Evolutionary conservation across 495 filamentous ascomycete species (phyloP).

Genomic region (Penicillium atrosanguineum): DNA sequence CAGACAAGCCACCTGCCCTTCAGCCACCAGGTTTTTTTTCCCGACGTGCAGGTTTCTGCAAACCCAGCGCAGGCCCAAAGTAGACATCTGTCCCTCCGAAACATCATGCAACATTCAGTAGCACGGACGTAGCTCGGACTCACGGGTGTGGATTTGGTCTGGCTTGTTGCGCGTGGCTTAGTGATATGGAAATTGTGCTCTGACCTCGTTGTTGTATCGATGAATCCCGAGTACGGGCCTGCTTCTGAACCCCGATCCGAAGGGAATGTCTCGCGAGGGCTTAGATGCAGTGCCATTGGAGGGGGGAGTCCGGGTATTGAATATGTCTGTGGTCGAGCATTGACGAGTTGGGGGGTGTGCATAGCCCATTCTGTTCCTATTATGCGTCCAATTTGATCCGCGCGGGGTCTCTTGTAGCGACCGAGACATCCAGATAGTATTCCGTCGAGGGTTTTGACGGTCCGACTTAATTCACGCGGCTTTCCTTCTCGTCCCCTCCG

Average conservation of each 20-base stretch:
- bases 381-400: background rate
- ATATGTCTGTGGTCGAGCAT: background rate
- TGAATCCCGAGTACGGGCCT: background rate
- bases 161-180: background rate
- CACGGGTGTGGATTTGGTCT: background rate
- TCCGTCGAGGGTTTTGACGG: background rate
- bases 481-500: conserved; percentile 21
- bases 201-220: background rate
- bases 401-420: background rate
- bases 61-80: background rate
- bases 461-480: conserved; percentile 7
- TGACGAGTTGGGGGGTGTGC: background rate
- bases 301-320: background rate
- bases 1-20: conserved; percentile 36
- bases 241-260: conserved; percentile 2
- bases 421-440: background rate
- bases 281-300: background rate
- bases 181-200: background rate
- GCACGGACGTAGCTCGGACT: background rate
- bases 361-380: background rate
- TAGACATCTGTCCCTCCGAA: background rate
- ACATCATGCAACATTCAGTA: background rate
- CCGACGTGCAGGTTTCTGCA: conserved; percentile 4
- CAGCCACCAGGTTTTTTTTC: conserved; percentile 9
- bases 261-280: background rate